These are phyloP conservation scores for Carallia pectinifolia DNA, from an alignment of 345 rosid genomes.

Conservation along the genomic window DNA sequence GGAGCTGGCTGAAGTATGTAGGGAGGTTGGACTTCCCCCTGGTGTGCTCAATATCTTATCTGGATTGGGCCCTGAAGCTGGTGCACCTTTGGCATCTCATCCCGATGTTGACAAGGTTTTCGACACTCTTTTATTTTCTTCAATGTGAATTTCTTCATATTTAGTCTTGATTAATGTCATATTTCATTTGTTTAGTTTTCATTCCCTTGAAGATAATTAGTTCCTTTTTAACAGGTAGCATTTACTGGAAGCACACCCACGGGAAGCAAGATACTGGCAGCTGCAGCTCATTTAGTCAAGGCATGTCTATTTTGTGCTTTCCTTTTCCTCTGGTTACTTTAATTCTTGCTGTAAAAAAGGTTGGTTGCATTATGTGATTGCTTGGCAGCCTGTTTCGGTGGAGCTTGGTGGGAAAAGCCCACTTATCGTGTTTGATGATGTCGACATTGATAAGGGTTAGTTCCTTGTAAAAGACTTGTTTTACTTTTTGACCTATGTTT, in stretches of 20 bases:
- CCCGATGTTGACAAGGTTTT: constrained; percentile 89
- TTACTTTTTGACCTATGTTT: neutral
- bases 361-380: constrained; percentile 12
- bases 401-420: constrained; percentile 99
- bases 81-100: constrained; percentile 94
- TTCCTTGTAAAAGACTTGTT: constrained; percentile 9
- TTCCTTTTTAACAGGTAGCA: constrained; percentile 55
- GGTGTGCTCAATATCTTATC: constrained; percentile 93
- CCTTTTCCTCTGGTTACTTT: constrained; percentile 5
- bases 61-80: constrained; percentile 98
- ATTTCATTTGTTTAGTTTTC: neutral
- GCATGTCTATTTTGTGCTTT: constrained; percentile 32
- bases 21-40: constrained; percentile 90
- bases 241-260: constrained; percentile 97
- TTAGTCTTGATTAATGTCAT: constrained; percentile 5
- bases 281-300: constrained; percentile 86
- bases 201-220: constrained; percentile 17
- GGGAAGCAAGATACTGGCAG: constrained; percentile 76
- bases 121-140: constrained; percentile 1
- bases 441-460: constrained; percentile 83
- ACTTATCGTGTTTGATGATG: constrained; percentile 86
- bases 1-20: constrained; percentile 92
- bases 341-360: constrained; percentile 1
- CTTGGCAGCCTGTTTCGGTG: constrained; percentile 77
- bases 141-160: constrained; percentile 12